Percentiles rank a stretch among this genome's conserved stretches.
These are phyloP conservation scores for Juncus effusus DNA, from an alignment of 176 grass and related monocot genomes.

Conservation along the genomic window DNA sequence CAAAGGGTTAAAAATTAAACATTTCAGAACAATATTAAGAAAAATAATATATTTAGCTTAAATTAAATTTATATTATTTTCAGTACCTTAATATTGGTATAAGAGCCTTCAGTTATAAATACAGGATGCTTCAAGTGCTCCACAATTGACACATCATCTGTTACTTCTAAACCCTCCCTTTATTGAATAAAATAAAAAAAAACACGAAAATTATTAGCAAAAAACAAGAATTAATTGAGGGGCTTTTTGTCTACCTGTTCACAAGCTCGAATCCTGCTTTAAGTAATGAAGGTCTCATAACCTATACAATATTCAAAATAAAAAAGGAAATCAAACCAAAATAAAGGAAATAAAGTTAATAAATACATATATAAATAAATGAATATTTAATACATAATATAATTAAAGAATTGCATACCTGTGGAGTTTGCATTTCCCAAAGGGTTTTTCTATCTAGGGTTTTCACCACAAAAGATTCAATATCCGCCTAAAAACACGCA, in stretches of 20 bases:
- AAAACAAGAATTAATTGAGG: background rate
- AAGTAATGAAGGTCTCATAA: slow-evolving; percentile 72
- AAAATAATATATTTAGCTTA: background rate
- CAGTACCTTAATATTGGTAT: slow-evolving; percentile 96
- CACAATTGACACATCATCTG: slow-evolving; percentile 94
- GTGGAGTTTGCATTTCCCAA: slow-evolving; percentile 99
- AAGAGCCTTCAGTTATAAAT: slow-evolving; percentile 88
- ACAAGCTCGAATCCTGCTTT: slow-evolving; percentile 90
- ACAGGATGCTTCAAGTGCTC: slow-evolving; percentile 87
- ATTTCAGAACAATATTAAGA: slow-evolving; percentile 1
- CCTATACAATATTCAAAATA: slow-evolving; percentile 39
- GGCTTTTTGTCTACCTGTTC: slow-evolving; percentile 36
- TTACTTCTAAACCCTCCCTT: slow-evolving; percentile 88
- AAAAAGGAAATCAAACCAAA: slow-evolving; percentile 5
- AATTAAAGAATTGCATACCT: slow-evolving; percentile 36
- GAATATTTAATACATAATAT: background rate
- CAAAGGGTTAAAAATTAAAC: slow-evolving; percentile 8
- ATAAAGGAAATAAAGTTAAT: background rate
- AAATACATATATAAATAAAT: too few relatives aligned
- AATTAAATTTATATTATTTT: background rate
- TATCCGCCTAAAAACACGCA: slow-evolving; percentile 51
- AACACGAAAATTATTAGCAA: background rate
- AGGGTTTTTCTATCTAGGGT: slow-evolving; percentile 94
- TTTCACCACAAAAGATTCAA: slow-evolving; percentile 74
- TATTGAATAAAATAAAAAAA: background rate